Evolutionary conservation across 805 yeast genomes (phyloP), one percentile per base, ranked within the genome.

Genomic region (Zygosaccharomyces lentus): DNA sequence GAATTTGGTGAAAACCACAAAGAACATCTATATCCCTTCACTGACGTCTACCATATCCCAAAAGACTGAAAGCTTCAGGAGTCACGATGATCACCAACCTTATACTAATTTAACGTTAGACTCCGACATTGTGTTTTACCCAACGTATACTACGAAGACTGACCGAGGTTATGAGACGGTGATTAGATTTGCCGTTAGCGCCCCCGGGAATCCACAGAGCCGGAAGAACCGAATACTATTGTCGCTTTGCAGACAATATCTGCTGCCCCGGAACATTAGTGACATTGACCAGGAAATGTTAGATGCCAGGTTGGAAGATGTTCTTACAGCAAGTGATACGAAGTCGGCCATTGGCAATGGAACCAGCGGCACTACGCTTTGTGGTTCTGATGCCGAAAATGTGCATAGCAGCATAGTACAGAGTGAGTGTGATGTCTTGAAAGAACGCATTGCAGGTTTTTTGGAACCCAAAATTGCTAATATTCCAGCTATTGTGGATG

Each of bases 211-310:
- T 43, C 37, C 75, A 7, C 76, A 80, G 72, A 75, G 77, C 25
- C 71, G 95, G 34, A 87, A 84, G 57, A 87, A 88, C 63, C 69
- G 82, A 47, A 62, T 90, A 36, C 70, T 90, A 26, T 62, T 84
- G 17, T 74, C 88, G 0, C 65, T 88, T 36, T 87, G 88, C 2
- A 78, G 78, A 49, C 88, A 86, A 62, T 68, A 54, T 45, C 35
- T 57, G 19, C 55, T 48, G 32, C 53, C 58, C 5, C 34, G 47
- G 6, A 45, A 43, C 24, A 24, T 46, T 9, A 51, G 41, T 8
- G 46, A 27, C 9, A 17, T 19, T 4, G 48, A 43, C n/a, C 43
- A 37, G 7, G 46, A 32, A 17, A 10, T 35, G 7, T 15, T 43
- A 17, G 50, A 40, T 21, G 34, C 40, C 12, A 46, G 43, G 27